Conservation (phyloP, 2,329 filamentous ascomycete genomes). For the Xylaria sp. region DNA sequence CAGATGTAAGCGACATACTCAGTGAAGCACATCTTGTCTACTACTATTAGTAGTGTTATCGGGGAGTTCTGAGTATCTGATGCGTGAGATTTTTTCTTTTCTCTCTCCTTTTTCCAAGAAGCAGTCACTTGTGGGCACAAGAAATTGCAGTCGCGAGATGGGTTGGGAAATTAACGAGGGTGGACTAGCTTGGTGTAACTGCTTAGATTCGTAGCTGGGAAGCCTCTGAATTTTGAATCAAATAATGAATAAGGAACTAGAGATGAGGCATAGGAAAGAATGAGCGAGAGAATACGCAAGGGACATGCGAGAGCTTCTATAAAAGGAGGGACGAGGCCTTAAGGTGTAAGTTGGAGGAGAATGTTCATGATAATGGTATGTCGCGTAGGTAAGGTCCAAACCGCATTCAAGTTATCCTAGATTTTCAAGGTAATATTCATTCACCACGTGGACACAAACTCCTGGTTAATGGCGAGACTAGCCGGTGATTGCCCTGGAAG, state of each 20-base stretch:
- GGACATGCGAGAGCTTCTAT: not conserved
- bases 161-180: slow-evolving; percentile 10
- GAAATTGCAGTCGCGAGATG: slow-evolving; percentile 2
- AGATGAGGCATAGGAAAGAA: slow-evolving; percentile 4
- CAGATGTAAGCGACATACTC: slow-evolving; percentile 61
- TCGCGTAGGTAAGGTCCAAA: slow-evolving; percentile 7
- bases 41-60: not conserved
- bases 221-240: no score
- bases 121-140: not conserved
- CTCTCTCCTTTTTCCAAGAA: no score
- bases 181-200: not conserved
- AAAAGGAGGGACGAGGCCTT: not conserved
- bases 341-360: not conserved
- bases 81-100: not conserved
- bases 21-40: slow-evolving; percentile 57
- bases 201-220: not conserved
- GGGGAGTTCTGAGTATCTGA: not conserved
- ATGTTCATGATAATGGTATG: not conserved
- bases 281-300: slow-evolving; percentile 7
- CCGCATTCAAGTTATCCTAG: not conserved
- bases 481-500: not conserved
- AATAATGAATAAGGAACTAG: not conserved
- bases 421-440: not conserved
- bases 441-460: not conserved
- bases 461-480: not conserved